phyloP scores from a whole-genome alignment of 1,284 basidiomycete species.

The Ganoderma lucidum region DNA sequence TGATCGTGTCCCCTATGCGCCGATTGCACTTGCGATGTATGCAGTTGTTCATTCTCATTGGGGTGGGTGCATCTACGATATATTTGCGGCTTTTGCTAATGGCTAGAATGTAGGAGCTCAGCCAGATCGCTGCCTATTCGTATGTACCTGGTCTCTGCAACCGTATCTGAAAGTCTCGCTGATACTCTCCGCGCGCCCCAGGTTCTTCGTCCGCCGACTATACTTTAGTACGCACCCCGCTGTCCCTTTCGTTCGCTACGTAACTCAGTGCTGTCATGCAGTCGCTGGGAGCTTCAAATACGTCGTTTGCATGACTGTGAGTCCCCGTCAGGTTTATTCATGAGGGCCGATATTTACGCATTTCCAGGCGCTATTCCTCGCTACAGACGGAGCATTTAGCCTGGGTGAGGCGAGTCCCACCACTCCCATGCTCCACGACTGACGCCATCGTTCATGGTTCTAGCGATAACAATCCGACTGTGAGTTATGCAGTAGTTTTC shows the following conservation, averaged over 20 bases:
- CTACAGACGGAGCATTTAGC: neutral
- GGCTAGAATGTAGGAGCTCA: neutral
- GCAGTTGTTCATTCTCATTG: neutral
- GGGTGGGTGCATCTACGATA: neutral
- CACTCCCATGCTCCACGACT: neutral
- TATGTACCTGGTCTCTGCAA: neutral
- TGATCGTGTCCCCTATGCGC: neutral
- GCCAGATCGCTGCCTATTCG: neutral
- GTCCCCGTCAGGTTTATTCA: neutral
- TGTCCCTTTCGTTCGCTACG: too few relatives aligned
- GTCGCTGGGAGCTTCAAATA: neutral
- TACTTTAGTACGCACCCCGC: neutral
- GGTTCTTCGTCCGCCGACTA: conserved; percentile 3
- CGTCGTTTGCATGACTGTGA: neutral
- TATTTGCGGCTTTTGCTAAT: neutral
- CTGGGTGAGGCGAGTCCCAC: neutral
- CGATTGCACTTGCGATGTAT: neutral
- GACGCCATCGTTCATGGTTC: neutral
- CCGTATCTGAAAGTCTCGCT: neutral
- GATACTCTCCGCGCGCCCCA: neutral
- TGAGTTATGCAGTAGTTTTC: neutral
- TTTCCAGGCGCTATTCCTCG: neutral
- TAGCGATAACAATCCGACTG: neutral
- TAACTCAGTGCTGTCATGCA: neutral
- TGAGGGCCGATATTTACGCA: neutral